Evolutionary conservation across 1,139 yeast species (phyloP), one percentile per base, ranked within the genome.

Genomic region (Geotrichum phurueaensis): DNA sequence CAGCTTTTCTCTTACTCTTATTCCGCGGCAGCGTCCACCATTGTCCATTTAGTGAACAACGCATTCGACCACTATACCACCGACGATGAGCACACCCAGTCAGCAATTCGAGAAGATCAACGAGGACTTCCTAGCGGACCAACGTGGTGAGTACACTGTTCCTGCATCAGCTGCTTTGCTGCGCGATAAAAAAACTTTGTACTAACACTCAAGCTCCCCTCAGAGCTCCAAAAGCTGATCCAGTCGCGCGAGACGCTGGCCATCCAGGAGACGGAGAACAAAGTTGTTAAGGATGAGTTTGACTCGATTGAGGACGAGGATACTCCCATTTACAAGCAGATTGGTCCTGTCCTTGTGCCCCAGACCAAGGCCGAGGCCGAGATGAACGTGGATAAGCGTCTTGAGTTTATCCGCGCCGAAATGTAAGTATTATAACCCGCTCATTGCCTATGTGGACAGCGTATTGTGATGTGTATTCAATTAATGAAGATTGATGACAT

Each of bases 261-360:
- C 69, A 81, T 87, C 10, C 89, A 85, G 71, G 69, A 75, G 67
- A 98, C 94, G 74, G 99, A 94, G 73, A 92, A 92, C 75, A 86
- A 86, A 70, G 91, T 94, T 58, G 99, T 94, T n/a, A 79, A 85
- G 68, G 85, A 83, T 49, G 72, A 66, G 56, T 56, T 60, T 53
- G 48, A 54, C 48, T 31, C 54, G 10, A 53, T 58, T 27, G 51
- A 39, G 76, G 91, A 65, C 78, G 83, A 65, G 84, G 80, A 55
- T 81, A 81, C 39, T 81, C 95, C 20, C 68, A 86, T 94, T 48
- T 94, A 84, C 76, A 94, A 94, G 74, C 80, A 92, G 66, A 88
- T 94, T 23, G 99, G 99, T 0, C 96, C 97, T 12, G 91, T 92
- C 7, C 79, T 94, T 64, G 79, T 94, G 64, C 97, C 97, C 1